A percentile compares a stretch with the other conserved stretches of the same genome.
Evolutionary conservation across 2,329 filamentous ascomycete genomes (phyloP).

Genomic region (Sclerotinia sclerotiorum): DNA sequence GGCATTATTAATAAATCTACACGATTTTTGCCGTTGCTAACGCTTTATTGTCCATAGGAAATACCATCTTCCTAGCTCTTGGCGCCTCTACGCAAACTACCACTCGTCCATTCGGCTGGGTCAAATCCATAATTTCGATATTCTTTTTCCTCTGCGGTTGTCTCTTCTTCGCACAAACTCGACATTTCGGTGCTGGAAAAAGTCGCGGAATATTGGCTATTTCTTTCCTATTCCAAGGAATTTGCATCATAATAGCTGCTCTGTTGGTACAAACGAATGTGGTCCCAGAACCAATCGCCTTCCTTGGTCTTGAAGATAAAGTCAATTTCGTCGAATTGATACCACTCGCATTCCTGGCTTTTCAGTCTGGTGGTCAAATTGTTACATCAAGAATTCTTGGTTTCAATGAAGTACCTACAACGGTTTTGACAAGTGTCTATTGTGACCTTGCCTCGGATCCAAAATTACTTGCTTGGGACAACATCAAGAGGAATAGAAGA

Average conservation of each 20-base stretch:
- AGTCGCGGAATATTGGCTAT: slow-evolving; percentile 46
- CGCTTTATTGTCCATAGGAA: slow-evolving; percentile 44
- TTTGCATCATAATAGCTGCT: slow-evolving; percentile 54
- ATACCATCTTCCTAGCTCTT: slow-evolving; percentile 63
- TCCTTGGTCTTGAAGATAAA: slow-evolving; percentile 34
- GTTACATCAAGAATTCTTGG: slow-evolving; percentile 70
- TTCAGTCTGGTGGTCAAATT: slow-evolving; percentile 77
- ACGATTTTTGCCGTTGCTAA: background rate
- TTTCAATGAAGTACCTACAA: slow-evolving; percentile 70
- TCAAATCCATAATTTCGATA: slow-evolving; percentile 55
- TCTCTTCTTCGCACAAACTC: slow-evolving; percentile 47
- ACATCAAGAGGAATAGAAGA: slow-evolving; percentile 55
- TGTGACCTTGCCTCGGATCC: slow-evolving; percentile 75
- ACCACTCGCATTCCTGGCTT: slow-evolving; percentile 52
- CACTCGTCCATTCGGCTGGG: slow-evolving; percentile 52
- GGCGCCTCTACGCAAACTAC: slow-evolving; percentile 54
- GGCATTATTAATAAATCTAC: slow-evolving; percentile 1
- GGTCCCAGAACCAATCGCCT: slow-evolving; percentile 46
- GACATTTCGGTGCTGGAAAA: slow-evolving; percentile 29
- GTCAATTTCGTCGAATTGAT: slow-evolving; percentile 47
- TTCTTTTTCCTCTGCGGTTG: slow-evolving; percentile 54
- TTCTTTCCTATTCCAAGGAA: slow-evolving; percentile 54
- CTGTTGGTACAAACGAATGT: slow-evolving; percentile 50
- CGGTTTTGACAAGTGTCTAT: slow-evolving; percentile 79
- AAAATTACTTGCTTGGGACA: slow-evolving; percentile 47